Evolutionary conservation across 2,329 filamentous ascomycete genomes (phyloP), one percentile per base, ranked within the genome.

Genomic region (Nothophoma quercina): DNA sequence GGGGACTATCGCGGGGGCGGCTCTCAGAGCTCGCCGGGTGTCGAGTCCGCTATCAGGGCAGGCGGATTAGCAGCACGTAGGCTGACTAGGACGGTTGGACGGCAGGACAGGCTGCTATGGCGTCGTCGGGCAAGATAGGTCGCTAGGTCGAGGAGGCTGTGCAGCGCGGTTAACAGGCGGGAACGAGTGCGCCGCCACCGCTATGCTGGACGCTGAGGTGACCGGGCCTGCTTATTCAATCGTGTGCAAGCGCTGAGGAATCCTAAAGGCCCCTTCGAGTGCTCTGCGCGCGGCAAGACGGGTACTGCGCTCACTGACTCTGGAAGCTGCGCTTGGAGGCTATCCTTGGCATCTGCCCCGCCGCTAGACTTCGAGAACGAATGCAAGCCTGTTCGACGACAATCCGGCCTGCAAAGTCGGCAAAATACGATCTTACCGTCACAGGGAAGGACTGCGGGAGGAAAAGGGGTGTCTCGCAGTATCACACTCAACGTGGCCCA

Each of bases 61-160:
- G 42, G 35, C 16, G 12, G 16, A 33, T 23, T 33, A 29, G 56
- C 47, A 51, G 57, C 46, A 51, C 44, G 39, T 32, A 18, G 38
- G 51, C 46, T 39, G 54, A 38, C 50, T 36, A 8, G 21, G 25
- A 21, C 38, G 34, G 25, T 21, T 32, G 29, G 34, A 39, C 28
- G 12, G 52, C 34, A 41, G 47, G 50, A 48, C 49, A 55, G 50
- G 56, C 60, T 56, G 62, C 56, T 59, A 58, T 47, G 51, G 48
- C 42, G 45, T 39, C 42, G 29, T 52, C 47, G 40, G 59, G 58
- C 61, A 61, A 63, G 59, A 43, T 48, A 16, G 23, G n/a, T n/a
- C n/a, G n/a, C n/a, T 26, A 21, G 51, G 56, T 57, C 60, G 62
- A 66, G 62, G 66, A 66, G 70, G 70, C 69, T 67, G 68, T 70